These are phyloP conservation scores for Lachnellula arida DNA, from an alignment of 2,329 filamentous ascomycete genomes.

Conservation along the genomic window DNA sequence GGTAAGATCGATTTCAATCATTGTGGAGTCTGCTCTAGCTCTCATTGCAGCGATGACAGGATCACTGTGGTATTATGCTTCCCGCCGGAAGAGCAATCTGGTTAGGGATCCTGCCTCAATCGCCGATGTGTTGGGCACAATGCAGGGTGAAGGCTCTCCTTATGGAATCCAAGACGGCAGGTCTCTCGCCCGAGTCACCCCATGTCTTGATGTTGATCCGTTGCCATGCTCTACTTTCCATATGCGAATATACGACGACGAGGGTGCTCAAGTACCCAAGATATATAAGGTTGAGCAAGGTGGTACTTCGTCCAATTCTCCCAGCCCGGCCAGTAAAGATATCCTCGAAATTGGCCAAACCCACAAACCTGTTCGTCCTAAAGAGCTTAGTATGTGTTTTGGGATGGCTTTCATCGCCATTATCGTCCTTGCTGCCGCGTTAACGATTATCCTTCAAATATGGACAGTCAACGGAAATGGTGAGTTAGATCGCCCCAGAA, in stretches of 20 bases:
- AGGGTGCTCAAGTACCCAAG: too few species aligned
- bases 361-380: conserved; percentile 10
- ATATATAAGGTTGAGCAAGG: too few species aligned
- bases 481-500: conserved; percentile 1
- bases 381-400: conserved; percentile 11
- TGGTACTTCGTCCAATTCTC: too few species aligned
- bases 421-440: conserved; percentile 10
- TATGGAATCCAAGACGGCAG: neutral
- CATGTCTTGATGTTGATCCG: too few species aligned
- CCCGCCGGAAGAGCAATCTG: conserved; percentile 19
- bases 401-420: conserved; percentile 12
- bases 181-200: too few species aligned
- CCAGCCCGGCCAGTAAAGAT: neutral
- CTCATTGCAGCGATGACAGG: conserved; percentile 18
- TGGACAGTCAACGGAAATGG: conserved; percentile 12
- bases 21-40: conserved; percentile 25
- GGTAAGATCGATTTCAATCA: conserved; percentile 23
- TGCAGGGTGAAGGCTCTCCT: conserved; percentile 17
- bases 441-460: conserved; percentile 5
- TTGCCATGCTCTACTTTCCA: too few species aligned
- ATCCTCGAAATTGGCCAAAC: neutral
- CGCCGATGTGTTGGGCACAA: conserved; percentile 14
- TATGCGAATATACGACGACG: too few species aligned
- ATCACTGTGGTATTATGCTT: conserved; percentile 17
- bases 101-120: conserved; percentile 28